Evolutionary conservation across 2,329 filamentous ascomycete species (phyloP), one percentile per base, ranked within the genome.

Genomic region (Dactylellina haptotyla): DNA sequence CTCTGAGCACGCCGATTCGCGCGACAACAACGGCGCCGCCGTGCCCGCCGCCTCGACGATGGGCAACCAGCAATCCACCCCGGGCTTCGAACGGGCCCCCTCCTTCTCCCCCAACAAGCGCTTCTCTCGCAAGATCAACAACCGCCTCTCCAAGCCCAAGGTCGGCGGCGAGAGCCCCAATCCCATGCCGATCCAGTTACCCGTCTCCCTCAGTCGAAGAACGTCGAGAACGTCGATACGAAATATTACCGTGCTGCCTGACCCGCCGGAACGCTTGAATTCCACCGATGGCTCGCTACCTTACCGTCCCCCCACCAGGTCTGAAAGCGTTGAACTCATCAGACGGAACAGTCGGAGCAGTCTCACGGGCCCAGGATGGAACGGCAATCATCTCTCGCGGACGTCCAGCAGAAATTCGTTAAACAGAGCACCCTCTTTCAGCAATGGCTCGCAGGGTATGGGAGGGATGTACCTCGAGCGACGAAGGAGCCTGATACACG

Each of bases 81-180:
- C 39, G 18, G 41, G 28, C 32, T 53, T 53, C 28, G 34, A 48
- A 41, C 37, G 50, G 30, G 54, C 48, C 32, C 26, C 45, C 37
- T 54, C 20, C 43, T 28, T 56, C 41, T 50, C 50, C 8, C 50
- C 59, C 14, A 65, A 65, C 14, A 54, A 59, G 9, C 30, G 34
- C 14, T n/a, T n/a, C n/a, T n/a, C n/a, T n/a, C 54, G 53, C 50
- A 65, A 28, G 46, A 46, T 58, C 10, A 64, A 64, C 43, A 71
- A 71, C 39, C 51, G 34, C 18, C 58, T 72, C 46, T 53, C 67
- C 9, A 72, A 72, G 43, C 67, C 67, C n/a, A 72, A 72, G 20
- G 46, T 61, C 34, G 67, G 67, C 37, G 67, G 59, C 26, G 59
- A 72, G 18, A 37, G 53, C n/a, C 59, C 67, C 25, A 34, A 46